Base-by-base conservation (phyloP, 495 filamentous ascomycete species). In the Lasiosphaeris hirsuta region DNA sequence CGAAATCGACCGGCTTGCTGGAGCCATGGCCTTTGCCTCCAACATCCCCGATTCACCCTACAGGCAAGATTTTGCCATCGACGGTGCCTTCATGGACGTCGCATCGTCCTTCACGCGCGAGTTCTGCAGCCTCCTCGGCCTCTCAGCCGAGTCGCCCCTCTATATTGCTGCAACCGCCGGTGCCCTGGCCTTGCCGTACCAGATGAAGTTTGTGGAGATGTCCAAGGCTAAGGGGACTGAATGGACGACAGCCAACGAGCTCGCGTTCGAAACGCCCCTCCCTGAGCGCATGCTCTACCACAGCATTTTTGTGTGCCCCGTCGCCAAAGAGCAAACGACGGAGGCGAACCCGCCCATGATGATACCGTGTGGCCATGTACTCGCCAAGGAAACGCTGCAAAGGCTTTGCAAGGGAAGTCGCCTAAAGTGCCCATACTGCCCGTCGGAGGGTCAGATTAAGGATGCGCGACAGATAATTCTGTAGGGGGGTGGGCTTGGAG, bases 341-440 rank as follows among this genome's bases (percentile, higher is more conserved):
- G 94, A 97, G 63, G 69, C 76, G 14, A 99, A 97, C 69, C 93
- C 94, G 14, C 94, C 94, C 1, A 94, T 97, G 88, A 96, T 97
- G 84, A 87, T 99, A 72, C 92, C 92, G 3, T 99, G 94, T 64
- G 94, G 94, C 7, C 94, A 99, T 70, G 93, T 97, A 33, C 85
- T 99, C 53, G 89, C 90, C 14, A 81, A 86, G 54, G 93, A 97
- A 72, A 89, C 85, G 6, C 73, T 99, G 46, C 81, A 84, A 57
- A 81, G 83, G 53, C 69, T 96, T 38, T 86, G 85, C 48, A 96
- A 94, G 74, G 87, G 89, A 0, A 81, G 73, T 36, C 72, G 86
- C 47, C 90, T 96, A 76, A 99, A 97, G 70, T 99, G 94, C 63
- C 95, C 94, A 0, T 99, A 99, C 66, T 99, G 94, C 68, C 94